Percentiles rank a stretch among this genome's conserved stretches.
These are phyloP conservation scores for Myriangium duriaei DNA, from an alignment of 2,329 filamentous ascomycete genomes.

Conservation along the genomic window DNA sequence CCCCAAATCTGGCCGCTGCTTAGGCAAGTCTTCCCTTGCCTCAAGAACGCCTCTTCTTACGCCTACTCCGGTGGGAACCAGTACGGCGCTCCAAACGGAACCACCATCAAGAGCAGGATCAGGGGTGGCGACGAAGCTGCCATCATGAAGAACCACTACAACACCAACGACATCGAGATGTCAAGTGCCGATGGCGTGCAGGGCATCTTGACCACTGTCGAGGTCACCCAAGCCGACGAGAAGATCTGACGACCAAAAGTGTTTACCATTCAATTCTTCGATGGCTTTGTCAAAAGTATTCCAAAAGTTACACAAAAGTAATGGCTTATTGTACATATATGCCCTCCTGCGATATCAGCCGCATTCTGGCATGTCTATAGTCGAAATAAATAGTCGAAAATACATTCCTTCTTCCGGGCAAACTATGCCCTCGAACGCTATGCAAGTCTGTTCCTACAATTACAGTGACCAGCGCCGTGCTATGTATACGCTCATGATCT, in stretches of 20 bases:
- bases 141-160: neutral
- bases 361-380: no score
- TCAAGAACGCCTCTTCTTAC: neutral
- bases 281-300: no score
- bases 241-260: neutral
- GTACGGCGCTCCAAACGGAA: slow-evolving; percentile 2
- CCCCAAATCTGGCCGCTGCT: slow-evolving; percentile 42
- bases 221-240: slow-evolving; percentile 7
- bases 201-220: slow-evolving; percentile 8
- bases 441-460: no score
- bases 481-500: no score
- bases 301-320: neutral
- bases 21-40: slow-evolving; percentile 21
- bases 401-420: no score
- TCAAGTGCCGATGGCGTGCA: neutral
- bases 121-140: slow-evolving; percentile 4
- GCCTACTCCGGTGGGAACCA: slow-evolving; percentile 3
- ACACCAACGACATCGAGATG: slow-evolving; percentile 5
- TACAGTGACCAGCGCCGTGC: no score
- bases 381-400: no score
- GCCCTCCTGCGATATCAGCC: neutral
- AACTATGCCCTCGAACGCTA: no score
- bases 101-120: slow-evolving; percentile 5
- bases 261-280: no score
- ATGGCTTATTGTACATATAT: neutral